Percentiles rank a stretch among this genome's conserved stretches.
These are phyloP conservation scores for Apiospora sp. DNA, from an alignment of 2,329 filamentous ascomycete species.

Conservation along the genomic window DNA sequence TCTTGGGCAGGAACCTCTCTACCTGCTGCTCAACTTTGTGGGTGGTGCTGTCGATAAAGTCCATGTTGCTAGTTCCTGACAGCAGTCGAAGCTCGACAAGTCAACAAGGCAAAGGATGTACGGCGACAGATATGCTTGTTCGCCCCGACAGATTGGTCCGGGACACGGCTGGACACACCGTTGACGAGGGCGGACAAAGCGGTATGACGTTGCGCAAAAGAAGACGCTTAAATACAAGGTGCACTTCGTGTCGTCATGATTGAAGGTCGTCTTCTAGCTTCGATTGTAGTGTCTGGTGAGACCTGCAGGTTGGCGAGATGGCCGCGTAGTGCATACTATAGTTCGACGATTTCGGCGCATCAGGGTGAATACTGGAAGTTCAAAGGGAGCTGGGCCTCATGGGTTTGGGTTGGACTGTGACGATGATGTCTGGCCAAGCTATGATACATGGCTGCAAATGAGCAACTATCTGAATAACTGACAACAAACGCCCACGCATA, in stretches of 20 bases:
- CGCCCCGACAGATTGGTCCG: neutral
- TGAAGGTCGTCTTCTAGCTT: neutral
- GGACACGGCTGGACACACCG: neutral
- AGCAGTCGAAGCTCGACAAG: neutral
- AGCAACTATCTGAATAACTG: neutral
- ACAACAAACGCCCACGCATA: neutral
- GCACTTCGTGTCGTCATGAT: slow-evolving; percentile 10
- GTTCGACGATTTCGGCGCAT: neutral
- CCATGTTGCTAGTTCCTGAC: slow-evolving; percentile 21
- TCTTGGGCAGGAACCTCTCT: slow-evolving; percentile 62
- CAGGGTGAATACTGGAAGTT: neutral
- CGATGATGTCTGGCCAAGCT: neutral
- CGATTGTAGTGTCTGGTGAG: slow-evolving; percentile 1
- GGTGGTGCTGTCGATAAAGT: slow-evolving; percentile 35
- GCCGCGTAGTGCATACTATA: neutral
- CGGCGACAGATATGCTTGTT: neutral
- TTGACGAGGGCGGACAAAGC: neutral
- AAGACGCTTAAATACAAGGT: neutral
- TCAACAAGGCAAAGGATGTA: slow-evolving; percentile 10
- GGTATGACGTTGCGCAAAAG: slow-evolving; percentile 8
- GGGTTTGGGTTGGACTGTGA: neutral
- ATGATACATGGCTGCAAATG: neutral
- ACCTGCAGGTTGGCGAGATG: slow-evolving; percentile 1
- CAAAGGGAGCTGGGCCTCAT: neutral
- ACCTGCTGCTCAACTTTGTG: slow-evolving; percentile 57